Evolutionary conservation across 129 eudicot species (phyloP).

Genomic region (Pulicaria dysenterica): DNA sequence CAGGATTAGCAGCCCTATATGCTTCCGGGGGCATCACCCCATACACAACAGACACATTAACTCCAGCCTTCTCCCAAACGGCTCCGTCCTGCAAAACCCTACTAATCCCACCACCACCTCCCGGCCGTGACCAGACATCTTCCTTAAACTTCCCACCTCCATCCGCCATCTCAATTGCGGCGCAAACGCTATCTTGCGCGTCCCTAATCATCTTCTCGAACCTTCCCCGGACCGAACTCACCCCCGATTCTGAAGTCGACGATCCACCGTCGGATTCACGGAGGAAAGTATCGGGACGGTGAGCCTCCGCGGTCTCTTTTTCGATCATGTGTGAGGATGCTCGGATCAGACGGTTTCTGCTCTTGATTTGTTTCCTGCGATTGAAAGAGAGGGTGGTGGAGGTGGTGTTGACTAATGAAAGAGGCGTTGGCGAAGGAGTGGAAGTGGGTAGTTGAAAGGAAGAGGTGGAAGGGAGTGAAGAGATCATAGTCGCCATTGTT

Average conservation of each 20-base stretch:
- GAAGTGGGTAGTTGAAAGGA: slow-evolving; percentile 32
- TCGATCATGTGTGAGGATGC: slow-evolving; percentile 69
- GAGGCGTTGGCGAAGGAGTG: slow-evolving; percentile 16
- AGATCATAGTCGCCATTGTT: slow-evolving; percentile 30
- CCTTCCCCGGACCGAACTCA: slow-evolving; percentile 51
- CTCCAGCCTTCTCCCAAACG: slow-evolving; percentile 97
- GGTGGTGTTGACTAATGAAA: slow-evolving; percentile 14
- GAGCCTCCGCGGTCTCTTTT: slow-evolving; percentile 63
- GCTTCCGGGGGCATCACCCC: slow-evolving; percentile 99
- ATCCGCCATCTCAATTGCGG: slow-evolving; percentile 80
- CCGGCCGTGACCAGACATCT: slow-evolving; percentile 96
- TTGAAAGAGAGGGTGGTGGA: slow-evolving; percentile 11
- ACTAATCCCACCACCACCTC: slow-evolving; percentile 99
- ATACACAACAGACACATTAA: slow-evolving; percentile 91
- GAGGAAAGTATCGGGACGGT: slow-evolving; percentile 77
- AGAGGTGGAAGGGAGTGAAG: slow-evolving; percentile 38
- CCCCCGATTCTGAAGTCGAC: neutral
- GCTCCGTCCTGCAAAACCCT: slow-evolving; percentile 91
- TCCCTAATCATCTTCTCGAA: slow-evolving; percentile 94
- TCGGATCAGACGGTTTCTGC: slow-evolving; percentile 13
- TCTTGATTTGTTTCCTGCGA: slow-evolving; percentile 21
- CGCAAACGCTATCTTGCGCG: slow-evolving; percentile 80
- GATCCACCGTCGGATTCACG: slow-evolving; percentile 52
- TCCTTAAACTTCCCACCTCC: slow-evolving; percentile 85
- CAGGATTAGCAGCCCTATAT: slow-evolving; percentile 88